Evolutionary conservation across 2,329 filamentous ascomycete genomes (phyloP), one percentile per base, ranked within the genome.

Genomic region (Ascosphaera pollenicola): DNA sequence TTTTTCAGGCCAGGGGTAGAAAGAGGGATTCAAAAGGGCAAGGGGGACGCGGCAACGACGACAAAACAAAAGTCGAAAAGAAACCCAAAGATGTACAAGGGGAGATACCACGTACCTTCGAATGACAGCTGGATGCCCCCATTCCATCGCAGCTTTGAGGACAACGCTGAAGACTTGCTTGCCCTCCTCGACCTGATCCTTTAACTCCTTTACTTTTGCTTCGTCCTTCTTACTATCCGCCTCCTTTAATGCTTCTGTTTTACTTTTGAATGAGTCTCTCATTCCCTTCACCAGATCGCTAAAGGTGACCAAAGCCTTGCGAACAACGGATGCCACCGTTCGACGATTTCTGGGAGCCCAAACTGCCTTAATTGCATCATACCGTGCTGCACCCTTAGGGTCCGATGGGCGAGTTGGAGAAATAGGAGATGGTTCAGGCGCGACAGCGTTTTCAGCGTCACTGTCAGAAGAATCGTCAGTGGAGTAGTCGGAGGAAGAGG

Each of bases 241-340:
- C 44, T 67, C 59, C 44, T 67, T 64, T 44, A 75, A 60, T 17
- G 65, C 64, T 45, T 66, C 64, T 35, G 59, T 64, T 46, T 70
- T 69, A 26, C 61, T 55, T 49, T 73, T 73, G 71, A 71, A 76
- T 30, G 66, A 59, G 50, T 75, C 71, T 42, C 70, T 64, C 41
- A 75, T 64, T 5, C 62, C 62, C 49, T 69, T 69, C 42, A 75
- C 58, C 35, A 74, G 58, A 37, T 74, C 69, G 59, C 70, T 73
- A 48, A 70, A 69, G 35, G 66, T 61, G 38, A 62, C 61, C 45
- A 75, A 57, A 35, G 65, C 66, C 44, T 55, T 57, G 45, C 69
- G 65, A 41, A 75, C 65, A 43, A 65, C 64, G 18, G 67, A 63
- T 13, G 61, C 56, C 40, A 59, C 56, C 16, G 65, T 57, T 24